These are phyloP conservation scores for Copromyces sp. DNA, from an alignment of 495 filamentous ascomycete genomes.

Conservation along the genomic window DNA sequence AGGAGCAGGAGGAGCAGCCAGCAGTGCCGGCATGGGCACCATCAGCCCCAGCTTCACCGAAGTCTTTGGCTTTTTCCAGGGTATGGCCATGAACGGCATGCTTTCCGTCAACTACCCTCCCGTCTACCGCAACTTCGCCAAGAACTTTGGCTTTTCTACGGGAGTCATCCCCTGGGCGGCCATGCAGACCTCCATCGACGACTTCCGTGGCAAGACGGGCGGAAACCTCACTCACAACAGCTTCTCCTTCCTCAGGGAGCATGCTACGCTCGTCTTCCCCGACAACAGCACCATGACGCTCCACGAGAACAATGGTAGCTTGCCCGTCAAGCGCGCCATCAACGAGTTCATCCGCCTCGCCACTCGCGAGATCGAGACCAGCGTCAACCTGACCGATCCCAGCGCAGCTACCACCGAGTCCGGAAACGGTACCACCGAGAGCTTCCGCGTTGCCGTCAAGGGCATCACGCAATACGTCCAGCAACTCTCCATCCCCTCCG, in stretches of 20 bases:
- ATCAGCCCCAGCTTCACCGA: slow-evolving; percentile 78
- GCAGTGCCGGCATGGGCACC: slow-evolving; percentile 52
- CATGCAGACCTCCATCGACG: slow-evolving; percentile 78
- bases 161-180: slow-evolving; percentile 72
- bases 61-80: slow-evolving; percentile 85
- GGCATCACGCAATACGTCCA: slow-evolving; percentile 71
- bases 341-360: slow-evolving; percentile 36
- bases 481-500: slow-evolving; percentile 69
- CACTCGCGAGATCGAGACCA: slow-evolving; percentile 42
- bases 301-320: slow-evolving; percentile 15
- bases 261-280: slow-evolving; percentile 58
- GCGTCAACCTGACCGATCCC: slow-evolving; percentile 33
- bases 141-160: slow-evolving; percentile 89
- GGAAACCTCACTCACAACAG: slow-evolving; percentile 77
- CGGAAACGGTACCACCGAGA: slow-evolving; percentile 8
- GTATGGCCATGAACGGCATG: slow-evolving; percentile 92
- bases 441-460: slow-evolving; percentile 37
- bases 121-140: slow-evolving; percentile 77
- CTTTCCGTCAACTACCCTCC: slow-evolving; percentile 76
- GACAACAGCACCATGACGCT: slow-evolving; percentile 36
- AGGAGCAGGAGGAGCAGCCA: slow-evolving; percentile 25
- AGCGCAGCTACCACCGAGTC: slow-evolving; percentile 11
- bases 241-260: slow-evolving; percentile 55
- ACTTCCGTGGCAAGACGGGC: slow-evolving; percentile 68
- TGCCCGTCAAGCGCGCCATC: slow-evolving; percentile 44